Base-by-base conservation (phyloP, 2,329 filamentous ascomycete species). In the Pseudogymnoascus sp. region DNA sequence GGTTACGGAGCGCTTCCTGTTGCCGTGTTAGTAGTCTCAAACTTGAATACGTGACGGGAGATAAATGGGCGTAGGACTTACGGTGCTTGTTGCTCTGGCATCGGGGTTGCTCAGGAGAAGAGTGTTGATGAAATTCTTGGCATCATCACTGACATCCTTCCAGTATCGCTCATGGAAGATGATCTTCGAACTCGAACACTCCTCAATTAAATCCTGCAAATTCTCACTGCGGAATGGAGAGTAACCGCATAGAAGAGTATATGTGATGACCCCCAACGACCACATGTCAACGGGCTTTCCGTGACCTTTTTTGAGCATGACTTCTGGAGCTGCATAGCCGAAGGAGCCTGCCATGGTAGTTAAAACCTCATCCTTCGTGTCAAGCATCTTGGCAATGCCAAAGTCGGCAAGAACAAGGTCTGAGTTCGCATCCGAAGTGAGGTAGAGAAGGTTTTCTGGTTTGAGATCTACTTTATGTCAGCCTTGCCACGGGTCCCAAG, bases 261-360 rank as follows among this genome's bases (percentile, higher is more conserved):
- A 99, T 43, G 94, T 97, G 72, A 99, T 99, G 71, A 99, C 94
- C 66, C 94, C 94, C 77, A 99, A 83, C 2, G 94, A 97, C 94
- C 94, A 99, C 91, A 99, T 96, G 74, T 99, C 94, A 35, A 97
- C 94, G 4, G 94, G 91, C 77, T 97, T 99, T 74, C 94, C 94
- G 74, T 99, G 95, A 19, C 94, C 94, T 72, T 91, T 87, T 81
- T 97, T 97, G 67, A 96, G 82, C 94, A 99, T 99, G 64, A 99
- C 92, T 75, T 99, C 94, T 7, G 94, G 94, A 1, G 94, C 94
- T 19, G 94, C 94, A 72, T 99, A 99, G 62, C 94, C 94, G 73
- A 99, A 97, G 0, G 94, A 97, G 45, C 94, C 94, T 45, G 94
- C 94, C 94, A 99, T 99, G 60, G 92, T 97, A 68, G 92, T 97